Base-by-base conservation (phyloP, 2,329 filamentous ascomycete genomes). In the Fusarium brevicatenulatum region DNA sequence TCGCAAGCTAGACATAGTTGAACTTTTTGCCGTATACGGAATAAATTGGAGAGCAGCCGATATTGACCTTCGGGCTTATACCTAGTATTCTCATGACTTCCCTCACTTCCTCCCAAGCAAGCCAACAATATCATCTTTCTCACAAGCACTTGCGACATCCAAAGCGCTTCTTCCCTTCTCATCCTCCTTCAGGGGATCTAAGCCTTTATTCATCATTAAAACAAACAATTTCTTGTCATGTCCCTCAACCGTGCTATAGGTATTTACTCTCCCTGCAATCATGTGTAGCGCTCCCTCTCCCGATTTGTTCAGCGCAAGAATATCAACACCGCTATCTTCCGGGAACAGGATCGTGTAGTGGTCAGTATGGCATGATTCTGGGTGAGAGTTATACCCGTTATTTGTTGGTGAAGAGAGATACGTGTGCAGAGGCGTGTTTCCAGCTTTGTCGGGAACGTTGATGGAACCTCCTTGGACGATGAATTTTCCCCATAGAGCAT, bases 111-210 rank as follows among this genome's bases (percentile, higher is more conserved):
- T 76, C 3, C 36, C 39, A 23, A 77, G 30, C 4, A 76, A 56
- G 7, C 30, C 47, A 21, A 77, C 62, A 43, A 77, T 71, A 16
- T 62, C 64, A 40, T 72, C 37, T 39, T 75, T 76, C 23, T 69
- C 73, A 53, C 47, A 75, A 52, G 75, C 75, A 66, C 63, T 77
- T 9, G 75, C 75, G 11, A 74, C 37, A 61, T 77, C 75, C 50
- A 77, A 63, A 5, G 75, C 73, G 13, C 69, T 77, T 36, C 73
- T 73, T 25, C 75, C 75, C 25, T 56, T 59, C 0, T 18, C 16
- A 42, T 77, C 75, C 57, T 77, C 75, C 49, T 43, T 75, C 62
- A 77, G 12, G 1, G 75, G 75, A 52, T 77, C 75, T 2, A 73
- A 4, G 5, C 75, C 75, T 16, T 72, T 73, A 1, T 39, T 23